Evolutionary conservation across 106 monocot species (phyloP), one percentile per base, ranked within the genome.

Genomic region (Agapanthus africanus): DNA sequence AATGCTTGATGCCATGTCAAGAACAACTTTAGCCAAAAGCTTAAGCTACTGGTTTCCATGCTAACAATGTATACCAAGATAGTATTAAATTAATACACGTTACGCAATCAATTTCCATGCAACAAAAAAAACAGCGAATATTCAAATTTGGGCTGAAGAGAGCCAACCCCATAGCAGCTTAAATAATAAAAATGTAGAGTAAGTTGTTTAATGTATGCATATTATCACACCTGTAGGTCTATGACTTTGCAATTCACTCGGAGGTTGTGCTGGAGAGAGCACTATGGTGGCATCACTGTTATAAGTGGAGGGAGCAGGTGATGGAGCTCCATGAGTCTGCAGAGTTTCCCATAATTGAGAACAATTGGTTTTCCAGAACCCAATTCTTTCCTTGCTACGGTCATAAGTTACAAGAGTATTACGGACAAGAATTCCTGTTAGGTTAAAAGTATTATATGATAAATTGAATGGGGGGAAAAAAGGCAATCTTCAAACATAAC

Each of bases 351-450:
- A 88, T 56, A 91, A 75, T 37, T 84, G 75, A 15, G 95, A 95
- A 75, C 97, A 99, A 66, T 99, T 99, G 34, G 97, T 99, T 85
- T 92, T 99, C 97, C 92, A 92, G 65, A 97, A 97, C n/a, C 97
- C 97, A 75, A 97, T 85, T 74, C 67, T 86, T 67, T 91, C 64
- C 70, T 92, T 92, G 33, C 86, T 86, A 33, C 97, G 97, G 62
- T 97, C 92, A 69, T 97, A 97, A 47, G 82, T 89, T 37, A 97
- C 97, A 70, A 97, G 82, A 11, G 87, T 97, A 74, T 97, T 92
- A 8, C 97, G 83, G 37, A 91, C 91, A 79, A 97, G 61, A 28
- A 97, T 97, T 69, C 97, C 97, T 97, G 66, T 39, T 32, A 77
- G 21, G n/a, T 69, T 41, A 60, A 65, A 67, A 59, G 13, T n/a